Conservation (phyloP, 352 stramenopile genomes). For the Saprolegnia diclina region DNA sequence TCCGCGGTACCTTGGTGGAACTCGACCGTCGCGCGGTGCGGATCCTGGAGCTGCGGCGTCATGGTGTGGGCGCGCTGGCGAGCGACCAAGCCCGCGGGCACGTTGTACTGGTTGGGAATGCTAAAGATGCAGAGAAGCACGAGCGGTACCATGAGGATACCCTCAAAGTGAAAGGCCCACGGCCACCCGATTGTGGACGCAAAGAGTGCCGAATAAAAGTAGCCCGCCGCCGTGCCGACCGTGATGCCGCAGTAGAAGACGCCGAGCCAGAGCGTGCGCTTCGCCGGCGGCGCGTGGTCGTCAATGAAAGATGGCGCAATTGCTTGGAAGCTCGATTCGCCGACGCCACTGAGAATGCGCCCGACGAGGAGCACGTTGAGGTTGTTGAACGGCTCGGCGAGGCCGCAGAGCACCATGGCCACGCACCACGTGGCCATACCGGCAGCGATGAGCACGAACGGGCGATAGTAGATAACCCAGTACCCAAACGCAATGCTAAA, state of each 20-base stretch:
- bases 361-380: slow-evolving; percentile 86
- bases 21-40: not conserved
- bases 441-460: slow-evolving; percentile 86
- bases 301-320: slow-evolving; percentile 92
- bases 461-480: slow-evolving; percentile 76
- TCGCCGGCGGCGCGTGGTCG: slow-evolving; percentile 57
- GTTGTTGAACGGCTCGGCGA: slow-evolving; percentile 62
- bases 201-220: slow-evolving; percentile 83
- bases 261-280: slow-evolving; percentile 83
- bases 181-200: slow-evolving; percentile 65
- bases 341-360: slow-evolving; percentile 81
- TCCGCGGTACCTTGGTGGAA: not conserved
- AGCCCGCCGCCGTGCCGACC: slow-evolving; percentile 85
- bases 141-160: slow-evolving; percentile 71
- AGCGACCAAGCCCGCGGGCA: not conserved
- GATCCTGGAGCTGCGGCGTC: not conserved
- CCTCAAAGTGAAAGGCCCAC: slow-evolving; percentile 84
- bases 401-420: slow-evolving; percentile 79
- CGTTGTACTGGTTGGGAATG: slow-evolving; percentile 56
- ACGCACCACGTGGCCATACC: slow-evolving; percentile 88
- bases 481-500: slow-evolving; percentile 89
- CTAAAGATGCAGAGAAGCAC: slow-evolving; percentile 56
- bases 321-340: slow-evolving; percentile 90
- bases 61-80: not conserved
- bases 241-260: slow-evolving; percentile 91